Conservation (phyloP, 2,329 filamentous ascomycete species). For the Penicillium sp. region DNA sequence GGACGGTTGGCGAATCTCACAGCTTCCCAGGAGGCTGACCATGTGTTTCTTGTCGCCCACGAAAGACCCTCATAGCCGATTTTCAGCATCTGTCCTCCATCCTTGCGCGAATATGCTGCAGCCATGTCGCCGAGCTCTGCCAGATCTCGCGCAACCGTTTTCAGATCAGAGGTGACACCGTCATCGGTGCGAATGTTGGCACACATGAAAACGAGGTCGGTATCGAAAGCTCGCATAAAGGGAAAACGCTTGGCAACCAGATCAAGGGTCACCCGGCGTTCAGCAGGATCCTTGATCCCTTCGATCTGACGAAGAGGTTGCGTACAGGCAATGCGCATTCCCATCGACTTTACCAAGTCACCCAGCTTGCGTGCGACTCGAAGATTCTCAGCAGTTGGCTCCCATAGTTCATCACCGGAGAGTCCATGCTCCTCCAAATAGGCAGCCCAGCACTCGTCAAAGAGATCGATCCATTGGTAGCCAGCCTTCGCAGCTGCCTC, state of each 20-base stretch:
- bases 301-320: constrained; percentile 40
- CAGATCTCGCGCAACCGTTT: constrained; percentile 36
- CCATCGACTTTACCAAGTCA: constrained; percentile 34
- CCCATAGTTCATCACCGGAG: constrained; percentile 34
- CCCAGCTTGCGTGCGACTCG: constrained; percentile 34
- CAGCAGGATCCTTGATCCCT: constrained; percentile 34
- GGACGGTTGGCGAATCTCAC: constrained; percentile 38
- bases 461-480: constrained; percentile 40
- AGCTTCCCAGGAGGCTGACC: constrained; percentile 39
- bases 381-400: constrained; percentile 34
- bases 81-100: constrained; percentile 35
- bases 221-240: constrained; percentile 42
- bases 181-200: constrained; percentile 37
- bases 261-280: constrained; percentile 31
- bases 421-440: constrained; percentile 36
- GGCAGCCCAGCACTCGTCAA: constrained; percentile 42
- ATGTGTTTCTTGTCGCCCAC: constrained; percentile 40
- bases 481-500: constrained; percentile 37
- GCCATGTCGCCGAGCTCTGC: constrained; percentile 41
- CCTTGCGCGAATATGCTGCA: constrained; percentile 29
- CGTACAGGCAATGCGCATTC: constrained; percentile 39
- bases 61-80: constrained; percentile 41
- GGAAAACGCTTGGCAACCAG: constrained; percentile 40
- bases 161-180: constrained; percentile 38
- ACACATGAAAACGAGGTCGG: constrained; percentile 42